Conservation (phyloP, 2,329 filamentous ascomycete genomes). For the Alternaria brassicae region DNA sequence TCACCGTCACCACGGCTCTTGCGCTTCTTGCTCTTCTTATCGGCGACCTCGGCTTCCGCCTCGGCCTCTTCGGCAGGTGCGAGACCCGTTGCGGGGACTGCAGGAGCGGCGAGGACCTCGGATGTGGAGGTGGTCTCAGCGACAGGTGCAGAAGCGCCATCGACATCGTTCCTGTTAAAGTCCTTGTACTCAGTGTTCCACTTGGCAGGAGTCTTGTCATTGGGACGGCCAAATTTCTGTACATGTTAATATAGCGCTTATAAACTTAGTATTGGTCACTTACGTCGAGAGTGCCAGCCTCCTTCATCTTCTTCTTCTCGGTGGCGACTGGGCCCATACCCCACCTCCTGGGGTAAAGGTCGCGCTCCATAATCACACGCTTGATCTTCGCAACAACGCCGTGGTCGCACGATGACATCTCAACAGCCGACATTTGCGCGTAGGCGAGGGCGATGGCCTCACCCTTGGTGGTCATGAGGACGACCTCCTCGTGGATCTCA, state of each 20-base stretch:
- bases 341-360: conserved; percentile 96
- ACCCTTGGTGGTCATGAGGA: conserved; percentile 98
- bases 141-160: conserved; percentile 32
- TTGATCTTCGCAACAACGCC: conserved; percentile 99
- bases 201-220: conserved; percentile 90
- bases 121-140: conserved; percentile 43
- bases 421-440: conserved; percentile 96
- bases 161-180: conserved; percentile 54
- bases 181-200: conserved; percentile 96
- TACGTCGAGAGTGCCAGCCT: conserved; percentile 91
- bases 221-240: conserved; percentile 87
- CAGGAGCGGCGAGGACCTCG: conserved; percentile 48
- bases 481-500: conserved; percentile 93
- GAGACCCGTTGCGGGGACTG: conserved; percentile 43
- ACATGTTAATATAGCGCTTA: conserved; percentile 41
- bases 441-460: conserved; percentile 97
- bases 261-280: conserved; percentile 34
- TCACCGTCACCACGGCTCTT: conserved; percentile 59
- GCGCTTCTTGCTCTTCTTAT: conserved; percentile 53
- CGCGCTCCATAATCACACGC: conserved; percentile 99
- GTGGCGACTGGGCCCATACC: conserved; percentile 89
- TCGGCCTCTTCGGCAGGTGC: conserved; percentile 49
- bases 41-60: conserved; percentile 45
- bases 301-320: conserved; percentile 99
- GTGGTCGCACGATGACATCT: conserved; percentile 96